Percentiles rank a stretch among this genome's conserved stretches.
phyloP scores from a whole-genome alignment of 371 early-diverging fungal species.

The Mucor velutinosus region DNA sequence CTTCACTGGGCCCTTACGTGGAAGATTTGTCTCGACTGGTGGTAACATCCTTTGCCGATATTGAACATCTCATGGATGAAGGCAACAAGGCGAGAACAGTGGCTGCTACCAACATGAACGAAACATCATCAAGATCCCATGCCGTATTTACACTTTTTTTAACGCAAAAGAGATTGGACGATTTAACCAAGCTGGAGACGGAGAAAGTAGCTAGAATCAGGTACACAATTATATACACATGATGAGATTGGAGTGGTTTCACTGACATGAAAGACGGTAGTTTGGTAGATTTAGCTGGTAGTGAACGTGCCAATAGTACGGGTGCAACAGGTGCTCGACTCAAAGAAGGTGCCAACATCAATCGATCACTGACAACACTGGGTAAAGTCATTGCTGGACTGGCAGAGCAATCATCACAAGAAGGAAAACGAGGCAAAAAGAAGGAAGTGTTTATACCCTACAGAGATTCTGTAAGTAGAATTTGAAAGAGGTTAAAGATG shows the following conservation, averaged over 20 bases:
- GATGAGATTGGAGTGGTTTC: not conserved
- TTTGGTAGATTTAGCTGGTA: constrained; percentile 91
- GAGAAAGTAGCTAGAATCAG: constrained; percentile 80
- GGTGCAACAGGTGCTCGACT: constrained; percentile 95
- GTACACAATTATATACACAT: constrained; percentile 31
- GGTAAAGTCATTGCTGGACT: constrained; percentile 98
- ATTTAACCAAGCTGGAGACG: constrained; percentile 65
- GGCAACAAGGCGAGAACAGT: constrained; percentile 92
- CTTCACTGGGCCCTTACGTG: constrained; percentile 88
- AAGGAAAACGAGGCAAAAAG: constrained; percentile 49
- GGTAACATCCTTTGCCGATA: constrained; percentile 78
- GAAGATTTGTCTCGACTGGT: constrained; percentile 87
- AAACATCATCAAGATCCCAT: constrained; percentile 91
- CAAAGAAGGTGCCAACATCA: constrained; percentile 99
- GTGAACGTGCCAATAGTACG: constrained; percentile 95
- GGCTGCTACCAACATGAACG: constrained; percentile 97
- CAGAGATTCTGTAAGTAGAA: constrained; percentile 75
- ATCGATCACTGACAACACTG: constrained; percentile 91
- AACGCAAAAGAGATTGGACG: constrained; percentile 67
- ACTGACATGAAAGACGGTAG: constrained; percentile 30
- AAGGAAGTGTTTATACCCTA: constrained; percentile 80
- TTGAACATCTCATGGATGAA: constrained; percentile 80
- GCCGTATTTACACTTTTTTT: constrained; percentile 91
- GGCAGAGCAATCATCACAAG: constrained; percentile 70
- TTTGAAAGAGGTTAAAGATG: not conserved